Evolutionary conservation across 2,329 filamentous ascomycete species (phyloP).

Genomic region (Thielaviopsis euricoi): DNA sequence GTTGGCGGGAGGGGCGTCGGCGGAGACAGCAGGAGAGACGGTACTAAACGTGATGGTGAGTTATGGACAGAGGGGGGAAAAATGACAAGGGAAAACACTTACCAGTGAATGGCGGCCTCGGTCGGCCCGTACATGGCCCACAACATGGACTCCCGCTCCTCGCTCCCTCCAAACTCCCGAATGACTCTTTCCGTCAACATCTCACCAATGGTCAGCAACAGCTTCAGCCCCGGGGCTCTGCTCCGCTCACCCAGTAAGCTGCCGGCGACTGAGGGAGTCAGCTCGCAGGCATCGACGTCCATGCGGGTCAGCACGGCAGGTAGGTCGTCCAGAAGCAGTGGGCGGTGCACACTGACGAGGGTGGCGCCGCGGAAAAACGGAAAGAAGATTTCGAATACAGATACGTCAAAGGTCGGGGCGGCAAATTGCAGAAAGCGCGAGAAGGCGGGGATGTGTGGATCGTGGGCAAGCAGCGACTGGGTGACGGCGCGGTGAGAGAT

Average conservation of each 20-base stretch:
- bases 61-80: background rate
- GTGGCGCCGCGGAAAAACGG: slow-evolving; percentile 59
- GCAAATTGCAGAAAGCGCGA: slow-evolving; percentile 79
- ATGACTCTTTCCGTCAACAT: slow-evolving; percentile 72
- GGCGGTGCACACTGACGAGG: slow-evolving; percentile 53
- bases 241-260: slow-evolving; percentile 54
- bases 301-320: slow-evolving; percentile 47
- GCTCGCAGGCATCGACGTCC: slow-evolving; percentile 65
- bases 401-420: slow-evolving; percentile 84
- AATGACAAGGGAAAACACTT: slow-evolving; percentile 14
- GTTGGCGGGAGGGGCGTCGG: slow-evolving; percentile 40
- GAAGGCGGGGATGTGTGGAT: slow-evolving; percentile 60
- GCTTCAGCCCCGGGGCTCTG: slow-evolving; percentile 48
- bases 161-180: slow-evolving; percentile 55
- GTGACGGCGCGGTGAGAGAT: slow-evolving; percentile 67
- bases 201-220: slow-evolving; percentile 78
- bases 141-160: slow-evolving; percentile 42
- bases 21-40: slow-evolving; percentile 45
- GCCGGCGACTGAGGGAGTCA: slow-evolving; percentile 75
- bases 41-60: slow-evolving; percentile 33
- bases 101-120: slow-evolving; percentile 78
- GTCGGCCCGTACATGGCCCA: slow-evolving; percentile 94
- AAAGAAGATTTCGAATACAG: slow-evolving; percentile 90
- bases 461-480: slow-evolving; percentile 69
- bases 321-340: slow-evolving; percentile 58